Evolutionary conservation across 768 basidiomycete species (phyloP).

Genomic region (Trametes gibbosa): DNA sequence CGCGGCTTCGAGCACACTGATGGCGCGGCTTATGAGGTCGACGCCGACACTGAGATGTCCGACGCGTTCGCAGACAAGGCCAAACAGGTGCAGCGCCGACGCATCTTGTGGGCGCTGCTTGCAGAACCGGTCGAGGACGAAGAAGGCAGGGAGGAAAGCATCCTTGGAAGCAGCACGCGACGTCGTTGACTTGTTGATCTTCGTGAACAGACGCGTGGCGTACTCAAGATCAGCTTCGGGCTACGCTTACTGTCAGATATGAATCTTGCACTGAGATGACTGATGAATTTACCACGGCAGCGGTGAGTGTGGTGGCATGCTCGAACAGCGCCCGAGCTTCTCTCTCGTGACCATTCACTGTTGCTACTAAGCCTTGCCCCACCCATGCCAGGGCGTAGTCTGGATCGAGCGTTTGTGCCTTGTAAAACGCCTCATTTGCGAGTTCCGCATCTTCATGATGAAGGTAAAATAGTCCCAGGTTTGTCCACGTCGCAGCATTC

Average conservation of each 20-base stretch:
- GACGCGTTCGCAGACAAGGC: slow-evolving; percentile 81
- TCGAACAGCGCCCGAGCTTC: slow-evolving; percentile 71
- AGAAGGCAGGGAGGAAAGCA: slow-evolving; percentile 72
- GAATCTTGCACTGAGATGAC: not conserved
- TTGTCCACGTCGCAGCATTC: slow-evolving; percentile 80
- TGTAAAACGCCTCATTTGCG: slow-evolving; percentile 81
- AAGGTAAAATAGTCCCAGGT: slow-evolving; percentile 84
- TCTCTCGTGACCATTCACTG: slow-evolving; percentile 48
- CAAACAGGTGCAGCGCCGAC: slow-evolving; percentile 77
- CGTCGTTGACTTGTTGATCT: slow-evolving; percentile 26
- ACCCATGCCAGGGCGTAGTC: slow-evolving; percentile 89
- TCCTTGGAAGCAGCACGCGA: slow-evolving; percentile 33
- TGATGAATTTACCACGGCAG: slow-evolving; percentile 50
- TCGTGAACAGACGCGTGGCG: slow-evolving; percentile 56
- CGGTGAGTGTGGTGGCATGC: slow-evolving; percentile 63
- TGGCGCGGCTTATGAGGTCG: slow-evolving; percentile 56
- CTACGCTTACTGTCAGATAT: slow-evolving; percentile 38
- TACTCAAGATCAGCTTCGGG: slow-evolving; percentile 81
- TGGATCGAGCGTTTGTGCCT: slow-evolving; percentile 89
- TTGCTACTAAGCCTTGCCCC: slow-evolving; percentile 78
- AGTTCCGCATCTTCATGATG: slow-evolving; percentile 75
- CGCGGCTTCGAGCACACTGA: slow-evolving; percentile 71
- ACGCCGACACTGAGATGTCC: slow-evolving; percentile 65
- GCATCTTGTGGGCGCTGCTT: slow-evolving; percentile 66
- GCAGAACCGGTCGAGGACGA: slow-evolving; percentile 75